A percentile compares a stretch with the other conserved stretches of the same genome.
phyloP scores from a whole-genome alignment of 2,329 filamentous ascomycete genomes.

The Sporothrix sp. region DNA sequence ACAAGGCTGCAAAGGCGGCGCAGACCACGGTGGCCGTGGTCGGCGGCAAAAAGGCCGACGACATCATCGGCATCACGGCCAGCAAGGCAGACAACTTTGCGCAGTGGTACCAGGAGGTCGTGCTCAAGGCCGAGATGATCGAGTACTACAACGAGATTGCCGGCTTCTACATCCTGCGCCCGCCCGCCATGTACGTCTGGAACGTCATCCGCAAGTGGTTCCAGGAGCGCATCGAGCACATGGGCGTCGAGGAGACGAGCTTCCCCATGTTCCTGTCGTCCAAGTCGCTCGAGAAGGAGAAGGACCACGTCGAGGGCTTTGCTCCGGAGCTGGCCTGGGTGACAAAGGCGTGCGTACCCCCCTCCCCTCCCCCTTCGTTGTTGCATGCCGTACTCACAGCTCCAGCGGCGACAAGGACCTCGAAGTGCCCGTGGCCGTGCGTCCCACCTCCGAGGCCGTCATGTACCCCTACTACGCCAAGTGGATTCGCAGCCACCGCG shows the following conservation, averaged over 20 bases:
- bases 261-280: constrained; percentile 94
- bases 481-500: constrained; percentile 94
- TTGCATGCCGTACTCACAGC: constrained; percentile 15
- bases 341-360: constrained; percentile 56
- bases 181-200: constrained; percentile 54
- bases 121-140: constrained; percentile 94
- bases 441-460: constrained; percentile 63
- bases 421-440: constrained; percentile 64
- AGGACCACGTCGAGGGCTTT: constrained; percentile 98
- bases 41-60: constrained; percentile 50
- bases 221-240: constrained; percentile 66
- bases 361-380: constrained; percentile 11
- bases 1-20: constrained; percentile 50
- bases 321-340: constrained; percentile 88
- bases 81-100: constrained; percentile 80
- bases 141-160: constrained; percentile 92
- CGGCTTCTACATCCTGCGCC: constrained; percentile 88
- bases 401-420: constrained; percentile 79
- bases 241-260: constrained; percentile 91
- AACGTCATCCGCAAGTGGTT: constrained; percentile 58
- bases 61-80: constrained; percentile 80
- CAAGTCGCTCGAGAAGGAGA: constrained; percentile 79
- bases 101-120: constrained; percentile 95
- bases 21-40: constrained; percentile 40
- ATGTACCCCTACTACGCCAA: constrained; percentile 96